Evolutionary conservation across 2,329 filamentous ascomycete genomes (phyloP).

Genomic region (Pezicula neosporulosa): DNA sequence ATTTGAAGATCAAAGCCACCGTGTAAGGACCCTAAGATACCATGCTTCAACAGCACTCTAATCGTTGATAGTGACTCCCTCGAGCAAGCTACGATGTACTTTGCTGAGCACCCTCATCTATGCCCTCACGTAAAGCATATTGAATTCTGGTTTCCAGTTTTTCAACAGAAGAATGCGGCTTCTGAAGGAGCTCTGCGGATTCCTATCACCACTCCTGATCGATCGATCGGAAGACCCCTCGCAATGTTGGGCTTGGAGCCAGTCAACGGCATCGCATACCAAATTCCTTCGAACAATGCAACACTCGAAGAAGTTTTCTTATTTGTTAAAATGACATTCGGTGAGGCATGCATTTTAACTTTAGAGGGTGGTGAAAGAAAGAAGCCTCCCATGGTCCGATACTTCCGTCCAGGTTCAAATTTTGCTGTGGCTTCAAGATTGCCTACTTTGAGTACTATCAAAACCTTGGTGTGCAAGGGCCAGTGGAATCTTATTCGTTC

Average conservation of each 20-base stretch:
- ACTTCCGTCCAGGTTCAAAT: conserved; percentile 35
- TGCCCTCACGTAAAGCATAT: conserved; percentile 65
- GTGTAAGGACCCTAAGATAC: neutral
- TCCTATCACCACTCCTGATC: conserved; percentile 20
- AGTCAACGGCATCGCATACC: conserved; percentile 54
- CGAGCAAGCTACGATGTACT: conserved; percentile 57
- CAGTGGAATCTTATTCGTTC: conserved; percentile 74
- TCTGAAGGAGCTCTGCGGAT: conserved; percentile 22
- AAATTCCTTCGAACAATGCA: conserved; percentile 61
- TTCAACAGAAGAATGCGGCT: conserved; percentile 34
- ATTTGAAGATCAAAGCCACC: conserved; percentile 73
- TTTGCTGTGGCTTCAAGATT: conserved; percentile 6
- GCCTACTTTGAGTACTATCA: conserved; percentile 43
- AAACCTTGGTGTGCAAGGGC: conserved; percentile 68
- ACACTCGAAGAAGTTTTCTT: conserved; percentile 67
- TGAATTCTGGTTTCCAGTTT: conserved; percentile 77
- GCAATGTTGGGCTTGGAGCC: conserved; percentile 29
- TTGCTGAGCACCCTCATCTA: conserved; percentile 55
- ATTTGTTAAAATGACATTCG: conserved; percentile 53
- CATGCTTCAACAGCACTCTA: neutral
- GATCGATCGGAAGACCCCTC: conserved; percentile 25
- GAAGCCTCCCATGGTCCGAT: conserved; percentile 65
- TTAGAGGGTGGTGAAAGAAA: conserved; percentile 75
- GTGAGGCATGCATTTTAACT: conserved; percentile 62
- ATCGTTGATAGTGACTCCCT: conserved; percentile 46